Percentiles rank a stretch among this genome's conserved stretches.
These are phyloP conservation scores for Salix suchowensis DNA, from an alignment of 345 rosid genomes.

Conservation along the genomic window DNA sequence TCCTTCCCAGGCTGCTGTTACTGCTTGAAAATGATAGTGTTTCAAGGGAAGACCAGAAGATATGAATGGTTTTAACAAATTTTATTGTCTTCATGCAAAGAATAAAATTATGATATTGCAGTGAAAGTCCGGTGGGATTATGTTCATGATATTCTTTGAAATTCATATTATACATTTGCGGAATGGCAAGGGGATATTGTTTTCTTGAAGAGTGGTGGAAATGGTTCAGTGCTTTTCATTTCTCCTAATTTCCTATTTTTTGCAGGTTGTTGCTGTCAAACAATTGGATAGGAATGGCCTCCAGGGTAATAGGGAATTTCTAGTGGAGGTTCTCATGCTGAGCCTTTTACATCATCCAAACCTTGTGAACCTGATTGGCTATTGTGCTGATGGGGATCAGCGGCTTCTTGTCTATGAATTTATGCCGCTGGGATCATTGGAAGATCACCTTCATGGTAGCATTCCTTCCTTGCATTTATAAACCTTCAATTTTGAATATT, in stretches of 20 bases:
- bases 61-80: not conserved
- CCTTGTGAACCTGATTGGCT: conserved; percentile 92
- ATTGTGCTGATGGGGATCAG: conserved; percentile 99
- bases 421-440: conserved; percentile 94
- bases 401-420: conserved; percentile 97
- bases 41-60: conserved; percentile 2
- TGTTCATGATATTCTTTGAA: too few species aligned
- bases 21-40: not conserved
- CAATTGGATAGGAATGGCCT: conserved; percentile 94
- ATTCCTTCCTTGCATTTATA: not conserved
- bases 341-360: conserved; percentile 97
- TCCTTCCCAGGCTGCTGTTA: not conserved
- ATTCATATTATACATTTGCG: not conserved
- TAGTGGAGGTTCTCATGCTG: conserved; percentile 98
- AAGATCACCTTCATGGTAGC: conserved; percentile 99
- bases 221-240: not conserved
- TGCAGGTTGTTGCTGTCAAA: conserved; percentile 93
- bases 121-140: too few species aligned
- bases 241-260: not conserved
- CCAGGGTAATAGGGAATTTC: conserved; percentile 95
- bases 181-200: not conserved
- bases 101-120: not conserved
- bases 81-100: not conserved
- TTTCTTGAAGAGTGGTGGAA: not conserved
- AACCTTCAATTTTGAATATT: not conserved